A percentile compares a stretch with the other conserved stretches of the same genome.
Evolutionary conservation across 176 grass and related monocot species (phyloP).

Genomic region (Bromus sterilis): DNA sequence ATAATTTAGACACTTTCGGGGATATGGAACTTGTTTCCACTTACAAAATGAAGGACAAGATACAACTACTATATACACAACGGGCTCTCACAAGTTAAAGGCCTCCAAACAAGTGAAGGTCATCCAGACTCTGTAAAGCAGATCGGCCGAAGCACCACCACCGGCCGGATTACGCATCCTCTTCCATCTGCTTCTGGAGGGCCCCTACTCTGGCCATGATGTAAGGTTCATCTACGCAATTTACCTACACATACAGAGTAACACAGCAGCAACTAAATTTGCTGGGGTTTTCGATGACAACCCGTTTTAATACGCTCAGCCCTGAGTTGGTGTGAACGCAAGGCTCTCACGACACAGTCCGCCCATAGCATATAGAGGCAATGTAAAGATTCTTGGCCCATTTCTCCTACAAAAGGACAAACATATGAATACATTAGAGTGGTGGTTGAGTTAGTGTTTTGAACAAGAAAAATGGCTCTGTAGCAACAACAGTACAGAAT

Average conservation of each 20-base stretch:
- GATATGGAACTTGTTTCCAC: conserved; percentile 37
- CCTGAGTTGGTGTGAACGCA: conserved; percentile 8
- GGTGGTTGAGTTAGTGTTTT: background rate
- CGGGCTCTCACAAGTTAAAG: conserved; percentile 23
- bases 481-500: background rate
- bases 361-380: conserved; percentile 80
- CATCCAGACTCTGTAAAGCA: conserved; percentile 27
- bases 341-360: conserved; percentile 74
- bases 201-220: conserved; percentile 16
- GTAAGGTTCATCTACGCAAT: conserved; percentile 32
- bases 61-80: conserved; percentile 56
- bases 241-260: conserved; percentile 44
- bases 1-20: conserved; percentile 40
- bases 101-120: conserved; percentile 30
- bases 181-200: conserved; percentile 22
- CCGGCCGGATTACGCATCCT: conserved; percentile 11
- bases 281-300: conserved; percentile 18
- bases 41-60: conserved; percentile 27
- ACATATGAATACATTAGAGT: background rate
- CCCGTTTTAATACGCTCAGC: conserved; percentile 23
- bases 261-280: conserved; percentile 37
- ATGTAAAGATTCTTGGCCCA: conserved; percentile 99
- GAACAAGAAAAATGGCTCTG: background rate
- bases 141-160: conserved; percentile 17
- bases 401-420: conserved; percentile 69